Evolutionary conservation across 345 rosid genomes (phyloP).

Genomic region (Noccaea caerulescens): DNA sequence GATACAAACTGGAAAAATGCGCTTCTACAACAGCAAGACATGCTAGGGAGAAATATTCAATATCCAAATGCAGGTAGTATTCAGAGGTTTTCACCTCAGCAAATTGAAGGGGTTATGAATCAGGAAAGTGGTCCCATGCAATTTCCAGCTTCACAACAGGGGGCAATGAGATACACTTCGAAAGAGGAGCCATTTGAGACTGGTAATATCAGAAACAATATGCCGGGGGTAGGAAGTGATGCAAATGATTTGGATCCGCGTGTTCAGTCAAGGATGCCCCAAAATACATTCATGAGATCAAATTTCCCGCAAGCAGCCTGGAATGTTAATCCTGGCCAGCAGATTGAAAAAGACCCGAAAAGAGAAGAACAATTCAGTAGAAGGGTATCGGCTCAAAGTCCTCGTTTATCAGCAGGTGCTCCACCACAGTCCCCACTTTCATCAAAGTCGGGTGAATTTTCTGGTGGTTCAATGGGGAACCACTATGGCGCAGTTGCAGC

Average conservation of each 20-base stretch:
- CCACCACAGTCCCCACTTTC: constrained; percentile 90
- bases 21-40: constrained; percentile 57
- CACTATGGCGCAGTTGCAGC: constrained; percentile 77
- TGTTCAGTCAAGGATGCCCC: constrained; percentile 62
- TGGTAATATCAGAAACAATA: constrained; percentile 57
- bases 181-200: constrained; percentile 83
- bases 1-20: constrained; percentile 75
- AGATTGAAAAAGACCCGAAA: constrained; percentile 61
- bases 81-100: constrained; percentile 74
- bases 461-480: constrained; percentile 82
- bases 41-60: constrained; percentile 66
- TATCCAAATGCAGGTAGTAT: constrained; percentile 54
- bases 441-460: constrained; percentile 95
- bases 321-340: constrained; percentile 69
- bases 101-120: constrained; percentile 69
- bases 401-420: constrained; percentile 76
- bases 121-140: constrained; percentile 64
- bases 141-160: constrained; percentile 60
- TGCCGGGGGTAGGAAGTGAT: constrained; percentile 59
- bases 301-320: constrained; percentile 66
- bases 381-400: constrained; percentile 86
- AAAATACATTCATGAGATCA: constrained; percentile 59
- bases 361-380: constrained; percentile 79
- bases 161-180: constrained; percentile 59
- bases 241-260: constrained; percentile 65